A percentile compares a stretch with the other conserved stretches of the same genome.
Evolutionary conservation across 225 moss, liverwort and hornwort genomes (phyloP).

Genomic region (Neckera pumila): DNA sequence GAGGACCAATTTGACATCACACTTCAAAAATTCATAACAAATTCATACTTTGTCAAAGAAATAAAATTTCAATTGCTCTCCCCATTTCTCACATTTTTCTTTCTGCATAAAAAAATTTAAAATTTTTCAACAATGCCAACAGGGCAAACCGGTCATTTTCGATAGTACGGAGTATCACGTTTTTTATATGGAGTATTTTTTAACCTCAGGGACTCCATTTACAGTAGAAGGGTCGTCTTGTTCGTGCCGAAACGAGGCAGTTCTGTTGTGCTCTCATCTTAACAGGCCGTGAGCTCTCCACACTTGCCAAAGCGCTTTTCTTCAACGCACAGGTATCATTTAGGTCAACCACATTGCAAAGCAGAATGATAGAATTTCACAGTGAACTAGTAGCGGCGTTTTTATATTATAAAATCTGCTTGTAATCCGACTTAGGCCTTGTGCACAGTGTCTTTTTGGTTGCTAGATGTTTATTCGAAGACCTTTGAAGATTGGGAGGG

Average conservation of each 20-base stretch:
- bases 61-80: too few relatives aligned
- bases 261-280: background rate
- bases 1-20: fast-evolving
- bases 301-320: background rate
- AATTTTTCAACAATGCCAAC: background rate
- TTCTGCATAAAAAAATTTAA: too few relatives aligned
- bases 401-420: background rate
- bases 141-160: background rate
- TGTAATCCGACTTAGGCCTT: background rate
- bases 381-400: background rate
- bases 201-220: background rate
- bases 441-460: background rate
- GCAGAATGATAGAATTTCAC: background rate
- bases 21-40: background rate
- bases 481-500: background rate
- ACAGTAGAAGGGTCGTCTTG: background rate
- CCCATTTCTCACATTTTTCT: too few relatives aligned
- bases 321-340: background rate
- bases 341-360: background rate
- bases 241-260: background rate
- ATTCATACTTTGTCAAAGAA: background rate
- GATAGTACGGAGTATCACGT: too few relatives aligned
- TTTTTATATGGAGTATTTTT: too few relatives aligned
- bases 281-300: background rate
- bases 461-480: background rate